A percentile compares a stretch with the other conserved stretches of the same genome.
These are phyloP conservation scores for Bolboschoenus planiculmis DNA, from an alignment of 176 grass and related monocot species.

Conservation along the genomic window DNA sequence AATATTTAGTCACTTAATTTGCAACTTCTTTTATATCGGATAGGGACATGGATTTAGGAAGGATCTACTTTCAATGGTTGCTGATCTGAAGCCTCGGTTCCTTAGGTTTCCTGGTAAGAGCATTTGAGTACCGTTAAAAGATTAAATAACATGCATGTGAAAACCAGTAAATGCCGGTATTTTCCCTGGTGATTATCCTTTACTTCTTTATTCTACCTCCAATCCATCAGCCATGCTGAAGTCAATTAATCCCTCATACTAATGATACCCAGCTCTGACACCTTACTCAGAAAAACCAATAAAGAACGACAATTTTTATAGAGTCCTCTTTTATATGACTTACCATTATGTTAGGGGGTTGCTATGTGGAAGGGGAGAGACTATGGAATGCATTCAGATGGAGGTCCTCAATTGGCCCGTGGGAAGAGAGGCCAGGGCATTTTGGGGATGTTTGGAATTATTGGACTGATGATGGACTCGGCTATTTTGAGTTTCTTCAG, in stretches of 20 bases:
- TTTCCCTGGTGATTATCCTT: not conserved
- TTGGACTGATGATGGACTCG: slow-evolving; percentile 96
- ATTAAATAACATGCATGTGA: not conserved
- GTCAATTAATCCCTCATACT: not conserved
- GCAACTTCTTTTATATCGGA: not conserved
- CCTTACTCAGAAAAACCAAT: not conserved
- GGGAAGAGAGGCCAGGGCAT: slow-evolving; percentile 92
- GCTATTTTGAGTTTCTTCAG: slow-evolving; percentile 93
- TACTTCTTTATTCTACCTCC: not conserved
- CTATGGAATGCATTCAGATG: slow-evolving; percentile 86
- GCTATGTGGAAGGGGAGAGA: slow-evolving; percentile 71
- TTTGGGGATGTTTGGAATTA: slow-evolving; percentile 90
- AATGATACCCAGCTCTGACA: not conserved
- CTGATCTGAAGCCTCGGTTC: slow-evolving; percentile 69
- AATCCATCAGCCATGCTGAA: not conserved
- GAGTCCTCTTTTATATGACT: slow-evolving; percentile 7
- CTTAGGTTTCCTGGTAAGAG: slow-evolving; percentile 72
- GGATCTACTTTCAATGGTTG: slow-evolving; percentile 65
- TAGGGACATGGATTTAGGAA: slow-evolving; percentile 77
- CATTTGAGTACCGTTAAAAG: not conserved
- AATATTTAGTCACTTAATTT: not conserved
- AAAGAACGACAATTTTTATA: not conserved
- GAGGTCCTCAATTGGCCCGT: slow-evolving; percentile 64
- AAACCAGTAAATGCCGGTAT: not conserved
- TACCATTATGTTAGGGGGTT: slow-evolving; percentile 53